Conservation (phyloP, 2,329 filamentous ascomycete species). For the Talaromyces sp. region DNA sequence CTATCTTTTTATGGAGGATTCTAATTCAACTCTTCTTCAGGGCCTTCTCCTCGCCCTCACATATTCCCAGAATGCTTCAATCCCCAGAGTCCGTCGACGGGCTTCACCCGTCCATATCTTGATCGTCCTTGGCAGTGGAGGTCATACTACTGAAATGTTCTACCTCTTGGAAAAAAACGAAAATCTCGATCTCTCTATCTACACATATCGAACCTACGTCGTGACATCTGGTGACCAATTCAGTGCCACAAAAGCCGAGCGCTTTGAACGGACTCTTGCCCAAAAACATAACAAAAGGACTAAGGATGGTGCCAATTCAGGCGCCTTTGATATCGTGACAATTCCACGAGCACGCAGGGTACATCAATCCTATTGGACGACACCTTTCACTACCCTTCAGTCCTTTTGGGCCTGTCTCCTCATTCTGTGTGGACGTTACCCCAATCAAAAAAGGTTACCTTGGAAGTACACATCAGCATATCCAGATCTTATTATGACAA, state of each 20-base stretch:
- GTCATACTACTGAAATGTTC: slow-evolving; percentile 94
- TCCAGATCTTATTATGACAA: slow-evolving; percentile 79
- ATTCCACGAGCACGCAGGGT: slow-evolving; percentile 79
- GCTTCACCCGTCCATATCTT: slow-evolving; percentile 62
- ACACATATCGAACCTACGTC: slow-evolving; percentile 75
- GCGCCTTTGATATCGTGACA: slow-evolving; percentile 49
- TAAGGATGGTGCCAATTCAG: slow-evolving; percentile 50
- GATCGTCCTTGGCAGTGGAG: slow-evolving; percentile 86
- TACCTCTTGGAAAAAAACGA: slow-evolving; percentile 66
- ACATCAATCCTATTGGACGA: slow-evolving; percentile 76
- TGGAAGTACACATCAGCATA: slow-evolving; percentile 43
- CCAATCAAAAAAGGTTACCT: slow-evolving; percentile 32
- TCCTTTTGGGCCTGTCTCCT: slow-evolving; percentile 67
- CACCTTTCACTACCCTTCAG: slow-evolving; percentile 67
- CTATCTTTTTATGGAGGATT: slow-evolving; percentile 3
- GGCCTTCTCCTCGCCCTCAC: slow-evolving; percentile 27
- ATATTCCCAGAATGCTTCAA: slow-evolving; percentile 32
- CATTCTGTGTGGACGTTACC: slow-evolving; percentile 52
- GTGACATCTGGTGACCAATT: slow-evolving; percentile 75
- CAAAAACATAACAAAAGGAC: slow-evolving; percentile 14
- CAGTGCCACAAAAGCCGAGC: slow-evolving; percentile 64
- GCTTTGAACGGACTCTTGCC: slow-evolving; percentile 60
- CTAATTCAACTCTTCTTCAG: slow-evolving; percentile 24
- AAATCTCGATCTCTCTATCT: slow-evolving; percentile 32
- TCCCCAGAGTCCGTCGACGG: slow-evolving; percentile 34